Evolutionary conservation across 1,284 basidiomycete species (phyloP).

Genomic region (Kalmanozyma brasiliensis): DNA sequence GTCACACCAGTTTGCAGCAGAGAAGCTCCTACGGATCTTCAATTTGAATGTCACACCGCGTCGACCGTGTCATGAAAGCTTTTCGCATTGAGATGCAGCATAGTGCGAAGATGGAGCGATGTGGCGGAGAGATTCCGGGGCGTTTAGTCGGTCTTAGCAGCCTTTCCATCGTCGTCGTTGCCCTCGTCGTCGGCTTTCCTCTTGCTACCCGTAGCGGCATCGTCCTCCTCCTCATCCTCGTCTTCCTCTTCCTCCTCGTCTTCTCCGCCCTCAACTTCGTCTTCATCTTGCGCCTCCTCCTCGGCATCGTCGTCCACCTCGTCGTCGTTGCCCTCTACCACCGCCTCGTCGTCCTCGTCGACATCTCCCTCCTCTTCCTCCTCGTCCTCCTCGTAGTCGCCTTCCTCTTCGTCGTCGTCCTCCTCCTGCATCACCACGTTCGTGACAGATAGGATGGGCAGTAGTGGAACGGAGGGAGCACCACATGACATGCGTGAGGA

Average conservation of each 20-base stretch:
- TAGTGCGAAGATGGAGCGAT: too few relatives aligned
- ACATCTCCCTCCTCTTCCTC: slow-evolving; percentile 28
- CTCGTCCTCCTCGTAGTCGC: slow-evolving; percentile 28
- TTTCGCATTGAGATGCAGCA: slow-evolving; percentile 1
- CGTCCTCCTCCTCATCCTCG: slow-evolving; percentile 30
- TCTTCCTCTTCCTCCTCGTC: slow-evolving; percentile 20
- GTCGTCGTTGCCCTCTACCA: slow-evolving; percentile 27
- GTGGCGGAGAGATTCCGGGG: neutral
- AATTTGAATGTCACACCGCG: too few relatives aligned
- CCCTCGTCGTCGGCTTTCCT: slow-evolving; percentile 46
- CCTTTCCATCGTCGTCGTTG: slow-evolving; percentile 42
- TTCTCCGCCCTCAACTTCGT: slow-evolving; percentile 9
- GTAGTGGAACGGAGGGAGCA: too few relatives aligned
- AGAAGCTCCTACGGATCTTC: too few relatives aligned
- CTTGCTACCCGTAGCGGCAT: slow-evolving; percentile 28
- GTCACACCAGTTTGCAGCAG: too few relatives aligned
- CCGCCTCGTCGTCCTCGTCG: slow-evolving; percentile 33
- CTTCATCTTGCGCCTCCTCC: slow-evolving; percentile 34
- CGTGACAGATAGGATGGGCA: neutral
- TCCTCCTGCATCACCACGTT: slow-evolving; percentile 12
- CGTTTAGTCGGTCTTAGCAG: slow-evolving; percentile 39
- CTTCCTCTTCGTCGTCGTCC: slow-evolving; percentile 41
- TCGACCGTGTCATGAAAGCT: too few relatives aligned
- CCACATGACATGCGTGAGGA: too few relatives aligned
- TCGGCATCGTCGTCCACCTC: slow-evolving; percentile 39